Evolutionary conservation across 495 filamentous ascomycete genomes (phyloP).

Genomic region (Glutinoglossum americanum): DNA sequence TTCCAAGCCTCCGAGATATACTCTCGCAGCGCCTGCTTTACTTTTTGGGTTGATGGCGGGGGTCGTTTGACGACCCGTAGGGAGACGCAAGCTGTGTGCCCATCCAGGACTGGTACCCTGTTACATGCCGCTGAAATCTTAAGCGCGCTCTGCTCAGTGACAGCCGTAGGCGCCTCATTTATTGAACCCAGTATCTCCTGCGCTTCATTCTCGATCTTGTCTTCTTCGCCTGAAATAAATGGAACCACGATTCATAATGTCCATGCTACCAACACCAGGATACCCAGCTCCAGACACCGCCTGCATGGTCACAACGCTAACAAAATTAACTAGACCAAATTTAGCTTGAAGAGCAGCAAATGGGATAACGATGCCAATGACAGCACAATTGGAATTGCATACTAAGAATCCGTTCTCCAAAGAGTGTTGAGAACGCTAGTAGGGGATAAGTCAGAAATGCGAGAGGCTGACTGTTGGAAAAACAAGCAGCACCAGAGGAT

Average conservation of each 20-base stretch:
- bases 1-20: conserved; percentile 57
- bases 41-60: conserved; percentile 37
- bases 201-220: conserved; percentile 70
- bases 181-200: conserved; percentile 62
- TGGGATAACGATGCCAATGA: conserved; percentile 76
- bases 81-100: conserved; percentile 66
- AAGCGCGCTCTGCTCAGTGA: conserved; percentile 34
- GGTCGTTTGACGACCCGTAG: conserved; percentile 41
- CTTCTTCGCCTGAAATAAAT: conserved; percentile 72
- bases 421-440: conserved; percentile 44
- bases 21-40: conserved; percentile 43
- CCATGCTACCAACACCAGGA: conserved; percentile 58
- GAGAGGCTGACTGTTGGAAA: conserved; percentile 66
- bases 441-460: conserved; percentile 58
- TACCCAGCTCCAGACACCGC: conserved; percentile 77
- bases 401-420: conserved; percentile 62
- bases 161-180: conserved; percentile 43
- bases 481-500: conserved; percentile 64
- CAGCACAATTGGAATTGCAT: conserved; percentile 81
- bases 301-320: conserved; percentile 73
- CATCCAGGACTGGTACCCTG: conserved; percentile 64
- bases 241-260: conserved; percentile 60
- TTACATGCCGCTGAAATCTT: conserved; percentile 62
- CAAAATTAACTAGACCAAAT: conserved; percentile 52
- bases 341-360: conserved; percentile 59